Conservation (phyloP, 176 grass and related monocot species). For the Leersia perrieri region DNA sequence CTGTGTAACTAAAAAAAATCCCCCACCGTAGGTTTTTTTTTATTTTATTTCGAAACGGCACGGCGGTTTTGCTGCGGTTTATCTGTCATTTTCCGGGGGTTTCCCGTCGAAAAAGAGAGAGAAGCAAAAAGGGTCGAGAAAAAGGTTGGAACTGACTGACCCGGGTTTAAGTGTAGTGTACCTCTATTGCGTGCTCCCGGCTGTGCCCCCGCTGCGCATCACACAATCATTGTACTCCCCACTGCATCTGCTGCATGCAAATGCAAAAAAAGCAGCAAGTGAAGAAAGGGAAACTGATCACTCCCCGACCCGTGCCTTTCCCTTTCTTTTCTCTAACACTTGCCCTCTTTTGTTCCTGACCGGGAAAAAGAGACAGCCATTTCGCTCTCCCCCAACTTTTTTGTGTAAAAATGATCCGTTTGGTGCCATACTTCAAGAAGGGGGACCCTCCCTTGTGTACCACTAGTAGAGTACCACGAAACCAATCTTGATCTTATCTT, state of each 20-base stretch:
- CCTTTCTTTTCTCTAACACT: not conserved
- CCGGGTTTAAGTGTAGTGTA: not conserved
- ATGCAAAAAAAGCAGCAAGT: slow-evolving; percentile 1
- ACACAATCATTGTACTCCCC: slow-evolving; percentile 18
- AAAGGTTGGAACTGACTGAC: not conserved
- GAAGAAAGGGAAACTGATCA: not conserved
- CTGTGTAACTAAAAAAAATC: no score
- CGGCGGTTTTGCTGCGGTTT: not conserved
- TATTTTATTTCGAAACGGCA: not conserved
- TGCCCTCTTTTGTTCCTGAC: not conserved
- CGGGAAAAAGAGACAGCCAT: not conserved
- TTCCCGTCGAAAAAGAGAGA: not conserved
- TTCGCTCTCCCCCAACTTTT: not conserved
- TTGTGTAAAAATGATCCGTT: not conserved
- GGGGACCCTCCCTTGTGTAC: not conserved
- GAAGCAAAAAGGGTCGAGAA: no score
- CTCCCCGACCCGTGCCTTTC: not conserved
- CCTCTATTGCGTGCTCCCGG: slow-evolving; percentile 1
- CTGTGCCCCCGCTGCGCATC: slow-evolving; percentile 20
- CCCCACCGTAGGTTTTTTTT: no score
- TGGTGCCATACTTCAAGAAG: not conserved
- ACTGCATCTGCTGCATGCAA: slow-evolving; percentile 9
- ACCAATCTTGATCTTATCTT: not conserved
- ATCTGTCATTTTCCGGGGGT: not conserved
- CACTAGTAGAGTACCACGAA: not conserved